Conservation (phyloP, 768 basidiomycete species). For the Gelatoporia subvermispora region DNA sequence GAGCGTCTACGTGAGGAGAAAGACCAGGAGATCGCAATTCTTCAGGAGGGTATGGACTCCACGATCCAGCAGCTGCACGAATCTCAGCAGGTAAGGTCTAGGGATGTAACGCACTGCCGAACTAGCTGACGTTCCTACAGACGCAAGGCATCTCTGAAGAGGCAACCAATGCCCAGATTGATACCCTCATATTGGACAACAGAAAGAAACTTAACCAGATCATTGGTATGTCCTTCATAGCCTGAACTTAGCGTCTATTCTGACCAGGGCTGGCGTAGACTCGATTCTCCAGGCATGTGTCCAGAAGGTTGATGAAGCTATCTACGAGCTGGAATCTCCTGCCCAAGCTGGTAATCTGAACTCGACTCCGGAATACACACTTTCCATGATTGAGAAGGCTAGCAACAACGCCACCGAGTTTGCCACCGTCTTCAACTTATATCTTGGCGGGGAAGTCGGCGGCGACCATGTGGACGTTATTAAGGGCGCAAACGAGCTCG, state of each 20-base stretch:
- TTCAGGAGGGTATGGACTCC: slow-evolving; percentile 92
- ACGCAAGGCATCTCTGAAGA: slow-evolving; percentile 80
- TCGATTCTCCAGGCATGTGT: slow-evolving; percentile 96
- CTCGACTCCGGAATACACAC: slow-evolving; percentile 96
- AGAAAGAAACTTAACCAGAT: slow-evolving; percentile 97
- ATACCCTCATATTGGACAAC: slow-evolving; percentile 92
- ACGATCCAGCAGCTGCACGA: slow-evolving; percentile 87
- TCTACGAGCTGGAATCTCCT: slow-evolving; percentile 97
- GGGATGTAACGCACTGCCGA: slow-evolving; percentile 1
- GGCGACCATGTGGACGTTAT: slow-evolving; percentile 98
- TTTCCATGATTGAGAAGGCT: slow-evolving; percentile 98
- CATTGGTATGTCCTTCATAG: slow-evolving; percentile 57
- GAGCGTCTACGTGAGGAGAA: slow-evolving; percentile 90
- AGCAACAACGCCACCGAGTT: slow-evolving; percentile 94
- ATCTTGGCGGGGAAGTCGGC: slow-evolving; percentile 79
- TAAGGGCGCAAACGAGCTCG: slow-evolving; percentile 94
- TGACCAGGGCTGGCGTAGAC: slow-evolving; percentile 45
- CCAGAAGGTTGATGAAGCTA: slow-evolving; percentile 93
- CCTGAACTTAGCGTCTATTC: not conserved
- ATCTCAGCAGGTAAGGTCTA: slow-evolving; percentile 64
- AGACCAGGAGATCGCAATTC: slow-evolving; percentile 92
- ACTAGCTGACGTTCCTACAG: slow-evolving; percentile 34
- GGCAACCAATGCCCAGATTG: slow-evolving; percentile 94
- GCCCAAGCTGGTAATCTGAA: slow-evolving; percentile 91
- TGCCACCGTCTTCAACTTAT: slow-evolving; percentile 89